phyloP scores from a whole-genome alignment of 345 rosid genomes.

The Bretschneidera sinensis region DNA sequence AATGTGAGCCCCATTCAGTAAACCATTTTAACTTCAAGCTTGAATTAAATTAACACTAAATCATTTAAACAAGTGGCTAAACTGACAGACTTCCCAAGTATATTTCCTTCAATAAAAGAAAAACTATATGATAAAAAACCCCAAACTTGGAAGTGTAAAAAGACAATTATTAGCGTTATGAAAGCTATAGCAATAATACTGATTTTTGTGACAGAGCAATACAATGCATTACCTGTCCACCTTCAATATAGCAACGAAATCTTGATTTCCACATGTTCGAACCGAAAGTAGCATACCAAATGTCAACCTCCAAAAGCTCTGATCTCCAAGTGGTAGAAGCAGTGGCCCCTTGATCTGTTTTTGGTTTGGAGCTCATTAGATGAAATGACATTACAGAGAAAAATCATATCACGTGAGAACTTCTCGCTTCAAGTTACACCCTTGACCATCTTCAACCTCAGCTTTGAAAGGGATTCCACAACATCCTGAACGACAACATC shows the following conservation, averaged over 20 bases:
- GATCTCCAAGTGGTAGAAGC: slow-evolving; percentile 52
- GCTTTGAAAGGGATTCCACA: slow-evolving; percentile 47
- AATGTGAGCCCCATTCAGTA: not conserved
- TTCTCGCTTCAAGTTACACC: slow-evolving; percentile 31
- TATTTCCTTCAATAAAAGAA: not conserved
- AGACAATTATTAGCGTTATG: too few relatives aligned
- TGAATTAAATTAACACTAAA: not conserved
- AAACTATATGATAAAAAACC: too few relatives aligned
- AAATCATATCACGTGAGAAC: too few relatives aligned
- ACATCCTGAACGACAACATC: slow-evolving; percentile 29
- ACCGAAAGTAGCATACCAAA: slow-evolving; percentile 88
- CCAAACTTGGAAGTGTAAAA: too few relatives aligned
- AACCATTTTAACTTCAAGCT: not conserved
- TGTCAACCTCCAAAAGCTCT: slow-evolving; percentile 51
- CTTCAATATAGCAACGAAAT: slow-evolving; percentile 79
- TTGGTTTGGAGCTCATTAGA: too few relatives aligned
- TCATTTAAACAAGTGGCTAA: too few relatives aligned
- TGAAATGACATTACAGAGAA: too few relatives aligned
- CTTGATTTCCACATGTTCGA: slow-evolving; percentile 81
- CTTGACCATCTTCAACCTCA: slow-evolving; percentile 43
- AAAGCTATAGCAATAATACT: too few relatives aligned
- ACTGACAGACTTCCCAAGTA: not conserved
- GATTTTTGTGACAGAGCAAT: not conserved
- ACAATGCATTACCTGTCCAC: slow-evolving; percentile 59
- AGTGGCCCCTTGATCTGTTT: slow-evolving; percentile 25